These are phyloP conservation scores for Davidsoniella virescens DNA, from an alignment of 2,329 filamentous ascomycete genomes.

Conservation along the genomic window DNA sequence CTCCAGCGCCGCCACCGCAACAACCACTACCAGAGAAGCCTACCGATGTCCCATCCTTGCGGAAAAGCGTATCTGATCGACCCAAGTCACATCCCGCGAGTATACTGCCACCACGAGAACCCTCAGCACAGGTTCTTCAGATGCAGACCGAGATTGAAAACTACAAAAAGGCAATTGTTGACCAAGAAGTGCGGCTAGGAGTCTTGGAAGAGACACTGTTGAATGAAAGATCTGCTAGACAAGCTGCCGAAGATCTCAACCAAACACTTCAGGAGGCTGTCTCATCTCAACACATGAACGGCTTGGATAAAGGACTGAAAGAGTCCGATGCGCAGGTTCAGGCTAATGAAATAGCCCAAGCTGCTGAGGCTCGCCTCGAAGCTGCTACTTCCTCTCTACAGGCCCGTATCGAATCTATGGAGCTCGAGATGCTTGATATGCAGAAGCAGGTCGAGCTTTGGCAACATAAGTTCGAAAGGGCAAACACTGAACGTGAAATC, in stretches of 20 bases:
- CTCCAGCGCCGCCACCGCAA: slow-evolving; percentile 81
- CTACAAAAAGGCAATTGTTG: slow-evolving; percentile 68
- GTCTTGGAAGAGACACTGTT: slow-evolving; percentile 60
- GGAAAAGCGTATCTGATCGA: slow-evolving; percentile 60
- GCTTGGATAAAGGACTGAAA: not conserved
- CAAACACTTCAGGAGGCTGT: slow-evolving; percentile 45
- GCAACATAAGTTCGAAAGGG: slow-evolving; percentile 59
- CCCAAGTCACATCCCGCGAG: slow-evolving; percentile 39
- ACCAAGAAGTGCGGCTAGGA: slow-evolving; percentile 14
- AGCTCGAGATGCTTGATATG: slow-evolving; percentile 65
- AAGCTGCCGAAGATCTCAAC: slow-evolving; percentile 69
- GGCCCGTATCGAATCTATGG: slow-evolving; percentile 57
- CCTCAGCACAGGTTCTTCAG: slow-evolving; percentile 57
- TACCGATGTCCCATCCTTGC: slow-evolving; percentile 52
- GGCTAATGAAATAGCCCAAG: slow-evolving; percentile 21
- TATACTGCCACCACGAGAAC: slow-evolving; percentile 42
- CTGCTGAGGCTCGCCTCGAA: slow-evolving; percentile 15
- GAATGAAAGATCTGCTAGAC: slow-evolving; percentile 65
- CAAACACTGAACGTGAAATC: slow-evolving; percentile 59
- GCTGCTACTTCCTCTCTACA: slow-evolving; percentile 31
- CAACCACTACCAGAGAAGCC: slow-evolving; percentile 90
- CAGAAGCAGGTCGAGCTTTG: slow-evolving; percentile 66
- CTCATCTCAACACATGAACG: not conserved
- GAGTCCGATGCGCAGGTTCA: not conserved
- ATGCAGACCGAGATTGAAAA: slow-evolving; percentile 71